Conservation (phyloP, 768 basidiomycete species). For the Calocera viscosa region DNA sequence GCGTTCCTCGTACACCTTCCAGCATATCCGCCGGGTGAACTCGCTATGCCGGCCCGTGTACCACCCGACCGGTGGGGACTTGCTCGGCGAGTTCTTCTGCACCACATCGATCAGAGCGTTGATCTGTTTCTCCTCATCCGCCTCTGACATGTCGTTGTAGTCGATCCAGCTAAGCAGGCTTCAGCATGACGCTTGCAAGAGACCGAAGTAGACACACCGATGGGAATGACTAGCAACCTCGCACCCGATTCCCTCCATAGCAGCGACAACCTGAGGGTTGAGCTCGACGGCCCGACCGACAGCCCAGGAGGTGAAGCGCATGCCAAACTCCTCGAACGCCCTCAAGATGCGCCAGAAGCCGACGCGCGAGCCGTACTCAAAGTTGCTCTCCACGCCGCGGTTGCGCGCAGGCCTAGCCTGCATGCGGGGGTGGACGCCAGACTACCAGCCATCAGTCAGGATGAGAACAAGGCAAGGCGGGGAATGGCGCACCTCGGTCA, state of each 20-base stretch:
- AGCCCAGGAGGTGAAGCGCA: slow-evolving; percentile 10
- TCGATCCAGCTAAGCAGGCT: slow-evolving; percentile 1
- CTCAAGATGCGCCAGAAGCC: slow-evolving; percentile 12
- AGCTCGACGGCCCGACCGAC: slow-evolving; percentile 4
- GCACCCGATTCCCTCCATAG: slow-evolving; percentile 1
- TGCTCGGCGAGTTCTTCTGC: slow-evolving; percentile 6
- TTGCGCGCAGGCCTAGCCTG: background rate
- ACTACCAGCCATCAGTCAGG: background rate
- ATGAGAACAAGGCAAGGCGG: background rate
- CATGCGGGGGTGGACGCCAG: background rate
- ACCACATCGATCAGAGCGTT: background rate
- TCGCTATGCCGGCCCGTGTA: background rate
- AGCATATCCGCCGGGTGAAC: background rate
- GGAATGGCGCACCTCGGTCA: slow-evolving; percentile 2
- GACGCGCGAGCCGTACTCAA: slow-evolving; percentile 13
- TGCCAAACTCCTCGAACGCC: slow-evolving; percentile 10
- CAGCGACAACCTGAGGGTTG: background rate
- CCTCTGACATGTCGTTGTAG: background rate
- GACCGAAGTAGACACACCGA: background rate
- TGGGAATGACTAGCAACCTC: slow-evolving; percentile 6
- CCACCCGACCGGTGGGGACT: background rate
- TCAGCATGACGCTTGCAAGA: background rate
- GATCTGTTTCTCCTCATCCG: slow-evolving; percentile 3
- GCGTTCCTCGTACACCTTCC: slow-evolving; percentile 8
- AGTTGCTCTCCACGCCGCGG: slow-evolving; percentile 7